phyloP scores from a whole-genome alignment of 2,329 filamentous ascomycete species.

The Hymenoscyphus scutula region DNA sequence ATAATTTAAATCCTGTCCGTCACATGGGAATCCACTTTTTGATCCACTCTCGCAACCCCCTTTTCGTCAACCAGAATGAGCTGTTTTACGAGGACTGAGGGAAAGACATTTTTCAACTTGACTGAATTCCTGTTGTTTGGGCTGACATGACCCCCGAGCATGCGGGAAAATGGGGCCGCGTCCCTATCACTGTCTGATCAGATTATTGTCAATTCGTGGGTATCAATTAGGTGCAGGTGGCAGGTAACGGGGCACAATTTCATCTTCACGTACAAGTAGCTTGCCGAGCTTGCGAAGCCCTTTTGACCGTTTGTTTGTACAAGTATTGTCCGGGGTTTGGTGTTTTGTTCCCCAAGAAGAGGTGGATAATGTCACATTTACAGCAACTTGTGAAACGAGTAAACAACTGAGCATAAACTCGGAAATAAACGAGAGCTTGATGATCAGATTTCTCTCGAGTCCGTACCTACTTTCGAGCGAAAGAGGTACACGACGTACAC shows the following conservation, averaged over 20 bases:
- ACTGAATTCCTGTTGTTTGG: neutral
- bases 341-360: neutral
- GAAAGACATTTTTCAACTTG: neutral
- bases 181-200: conserved; percentile 15
- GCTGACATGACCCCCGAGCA: conserved; percentile 4
- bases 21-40: neutral
- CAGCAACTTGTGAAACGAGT: neutral
- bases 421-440: neutral
- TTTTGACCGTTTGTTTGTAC: conserved; percentile 6
- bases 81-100: neutral
- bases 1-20: neutral
- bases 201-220: neutral
- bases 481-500: conserved; percentile 13
- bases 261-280: conserved; percentile 5
- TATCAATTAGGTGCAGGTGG: neutral
- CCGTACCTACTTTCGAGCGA: conserved; percentile 7
- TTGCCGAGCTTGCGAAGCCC: conserved; percentile 6
- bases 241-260: conserved; percentile 1
- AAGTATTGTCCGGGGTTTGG: neutral
- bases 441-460: conserved; percentile 3
- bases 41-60: neutral
- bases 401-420: neutral
- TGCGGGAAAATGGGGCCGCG: conserved; percentile 9
- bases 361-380: neutral
- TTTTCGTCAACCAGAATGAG: neutral